Conservation (phyloP, 192 early-diverging fungal genomes). For the Coemansia sp. region DNA sequence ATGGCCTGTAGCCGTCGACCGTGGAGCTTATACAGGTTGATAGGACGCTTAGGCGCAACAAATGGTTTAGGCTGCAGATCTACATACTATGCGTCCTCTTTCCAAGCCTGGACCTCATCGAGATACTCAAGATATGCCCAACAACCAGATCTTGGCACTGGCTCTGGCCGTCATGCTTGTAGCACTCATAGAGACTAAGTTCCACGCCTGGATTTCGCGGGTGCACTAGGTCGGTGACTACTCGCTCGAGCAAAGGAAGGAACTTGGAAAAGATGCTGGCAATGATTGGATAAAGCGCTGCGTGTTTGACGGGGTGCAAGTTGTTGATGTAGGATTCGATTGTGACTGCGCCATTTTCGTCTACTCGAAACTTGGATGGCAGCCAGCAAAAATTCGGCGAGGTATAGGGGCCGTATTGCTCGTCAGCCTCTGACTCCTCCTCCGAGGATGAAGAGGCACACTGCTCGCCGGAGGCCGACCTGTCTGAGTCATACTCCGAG, state of each 20-base stretch:
- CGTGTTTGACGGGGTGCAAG: constrained; percentile 59
- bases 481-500: too few species aligned
- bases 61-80: constrained; percentile 43
- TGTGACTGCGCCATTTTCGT: constrained; percentile 7
- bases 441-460: too few species aligned
- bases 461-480: too few species aligned
- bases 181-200: background rate
- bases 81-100: constrained; percentile 4
- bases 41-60: constrained; percentile 23
- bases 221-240: constrained; percentile 36
- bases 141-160: background rate
- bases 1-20: constrained; percentile 38
- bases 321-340: constrained; percentile 68
- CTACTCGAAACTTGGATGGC: constrained; percentile 63
- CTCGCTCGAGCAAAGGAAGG: constrained; percentile 66
- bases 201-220: background rate
- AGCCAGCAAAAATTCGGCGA: constrained; percentile 59
- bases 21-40: constrained; percentile 23
- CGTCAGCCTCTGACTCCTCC: too few species aligned
- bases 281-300: constrained; percentile 58
- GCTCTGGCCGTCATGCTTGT: background rate
- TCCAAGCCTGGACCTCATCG: background rate
- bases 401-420: background rate
- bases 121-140: background rate
- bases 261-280: constrained; percentile 56